A percentile compares a stretch with the other conserved stretches of the same genome.
Evolutionary conservation across 2,329 filamentous ascomycete species (phyloP).

Genomic region (Talaromyces albobiverticillius): DNA sequence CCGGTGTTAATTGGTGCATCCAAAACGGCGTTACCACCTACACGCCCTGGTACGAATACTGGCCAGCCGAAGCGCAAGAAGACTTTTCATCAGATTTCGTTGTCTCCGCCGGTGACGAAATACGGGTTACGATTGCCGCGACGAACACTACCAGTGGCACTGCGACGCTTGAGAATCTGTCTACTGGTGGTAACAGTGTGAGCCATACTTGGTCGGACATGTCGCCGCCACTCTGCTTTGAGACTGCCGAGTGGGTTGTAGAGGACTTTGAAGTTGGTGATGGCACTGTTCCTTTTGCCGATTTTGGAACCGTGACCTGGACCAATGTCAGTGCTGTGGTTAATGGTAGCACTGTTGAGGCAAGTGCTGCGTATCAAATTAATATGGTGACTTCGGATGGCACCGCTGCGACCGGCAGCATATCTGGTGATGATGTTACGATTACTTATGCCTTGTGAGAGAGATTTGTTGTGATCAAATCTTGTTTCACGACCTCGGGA

Average conservation of each 20-base stretch:
- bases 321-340: background rate
- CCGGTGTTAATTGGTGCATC: constrained; percentile 11
- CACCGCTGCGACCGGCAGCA: background rate
- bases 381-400: constrained; percentile 4
- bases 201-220: constrained; percentile 1
- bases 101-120: constrained; percentile 7
- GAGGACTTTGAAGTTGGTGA: constrained; percentile 8
- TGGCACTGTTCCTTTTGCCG: background rate
- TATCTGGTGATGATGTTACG: constrained; percentile 7
- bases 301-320: constrained; percentile 10
- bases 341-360: background rate
- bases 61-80: constrained; percentile 4
- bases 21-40: constrained; percentile 1
- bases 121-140: constrained; percentile 4
- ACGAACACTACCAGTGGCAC: constrained; percentile 7
- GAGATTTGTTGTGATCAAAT: no score
- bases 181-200: constrained; percentile 2
- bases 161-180: constrained; percentile 5
- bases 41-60: constrained; percentile 11
- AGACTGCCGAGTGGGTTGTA: constrained; percentile 13
- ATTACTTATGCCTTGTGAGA: background rate
- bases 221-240: constrained; percentile 6
- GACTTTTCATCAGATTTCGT: constrained; percentile 6
- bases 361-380: constrained; percentile 2
- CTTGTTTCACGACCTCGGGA: no score